Percentiles rank a stretch among this genome's conserved stretches.
These are phyloP conservation scores for Carex sylvatica DNA, from an alignment of 202 grass and related monocot genomes.

Conservation along the genomic window DNA sequence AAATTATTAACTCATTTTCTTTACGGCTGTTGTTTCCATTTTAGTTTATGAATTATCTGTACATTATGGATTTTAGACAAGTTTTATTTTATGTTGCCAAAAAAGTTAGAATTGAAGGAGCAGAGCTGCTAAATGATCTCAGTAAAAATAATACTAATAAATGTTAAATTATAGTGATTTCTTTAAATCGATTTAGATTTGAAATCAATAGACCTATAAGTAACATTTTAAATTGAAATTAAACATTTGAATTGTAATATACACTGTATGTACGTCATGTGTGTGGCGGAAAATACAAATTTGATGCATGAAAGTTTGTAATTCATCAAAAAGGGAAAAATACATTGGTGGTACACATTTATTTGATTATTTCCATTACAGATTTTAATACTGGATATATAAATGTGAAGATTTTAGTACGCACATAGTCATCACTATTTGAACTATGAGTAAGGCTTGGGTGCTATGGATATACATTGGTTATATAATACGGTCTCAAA, in stretches of 20 bases:
- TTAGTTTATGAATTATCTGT: constrained; percentile 7
- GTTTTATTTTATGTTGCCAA: constrained; percentile 76
- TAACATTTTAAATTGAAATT: background rate
- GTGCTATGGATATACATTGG: too few species aligned
- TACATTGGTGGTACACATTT: too few species aligned
- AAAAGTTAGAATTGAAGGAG: constrained; percentile 63
- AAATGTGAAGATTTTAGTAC: too few species aligned
- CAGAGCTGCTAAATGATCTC: constrained; percentile 64
- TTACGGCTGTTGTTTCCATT: constrained; percentile 15
- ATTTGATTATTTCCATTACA: too few species aligned
- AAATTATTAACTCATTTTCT: too few species aligned
- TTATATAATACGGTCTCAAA: too few species aligned
- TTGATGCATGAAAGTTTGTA: background rate
- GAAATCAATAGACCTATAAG: background rate
- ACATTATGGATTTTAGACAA: constrained; percentile 41
- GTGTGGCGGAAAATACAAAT: background rate
- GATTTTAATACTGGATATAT: too few species aligned
- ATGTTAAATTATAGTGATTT: background rate
- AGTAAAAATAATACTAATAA: constrained; percentile 63
- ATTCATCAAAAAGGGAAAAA: background rate
- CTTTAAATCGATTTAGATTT: background rate
- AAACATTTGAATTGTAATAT: background rate
- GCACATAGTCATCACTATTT: too few species aligned
- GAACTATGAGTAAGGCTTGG: too few species aligned
- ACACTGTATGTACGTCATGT: background rate